These are phyloP conservation scores for Colletotrichum eremochloae DNA, from an alignment of 2,329 filamentous ascomycete genomes.

Conservation along the genomic window DNA sequence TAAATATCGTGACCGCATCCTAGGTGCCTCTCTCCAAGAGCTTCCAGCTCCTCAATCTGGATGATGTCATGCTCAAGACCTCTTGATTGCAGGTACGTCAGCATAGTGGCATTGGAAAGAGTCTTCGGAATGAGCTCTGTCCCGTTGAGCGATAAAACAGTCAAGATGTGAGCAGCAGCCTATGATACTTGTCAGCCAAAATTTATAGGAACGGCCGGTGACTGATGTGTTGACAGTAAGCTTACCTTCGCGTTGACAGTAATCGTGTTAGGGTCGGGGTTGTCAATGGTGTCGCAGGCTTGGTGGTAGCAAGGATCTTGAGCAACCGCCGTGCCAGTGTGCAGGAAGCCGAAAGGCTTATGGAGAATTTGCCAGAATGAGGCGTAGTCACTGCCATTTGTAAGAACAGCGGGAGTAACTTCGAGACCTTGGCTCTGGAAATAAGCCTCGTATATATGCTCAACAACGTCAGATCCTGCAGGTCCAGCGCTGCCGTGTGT, in stretches of 20 bases:
- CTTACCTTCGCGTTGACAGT: slow-evolving; percentile 50
- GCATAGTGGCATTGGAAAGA: slow-evolving; percentile 45
- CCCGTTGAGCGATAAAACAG: slow-evolving; percentile 49
- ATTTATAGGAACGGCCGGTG: fast-evolving
- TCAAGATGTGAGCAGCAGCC: slow-evolving; percentile 52
- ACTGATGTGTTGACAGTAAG: too few species aligned
- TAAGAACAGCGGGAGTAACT: slow-evolving; percentile 47
- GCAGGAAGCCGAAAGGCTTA: slow-evolving; percentile 69
- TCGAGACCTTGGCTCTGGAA: slow-evolving; percentile 51
- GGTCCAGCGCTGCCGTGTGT: slow-evolving; percentile 54
- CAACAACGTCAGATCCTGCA: slow-evolving; percentile 50
- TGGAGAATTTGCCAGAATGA: slow-evolving; percentile 67
- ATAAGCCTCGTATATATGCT: slow-evolving; percentile 52
- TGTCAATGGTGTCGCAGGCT: slow-evolving; percentile 56
- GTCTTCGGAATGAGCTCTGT: slow-evolving; percentile 50
- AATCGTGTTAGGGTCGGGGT: slow-evolving; percentile 54
- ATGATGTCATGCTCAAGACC: slow-evolving; percentile 42
- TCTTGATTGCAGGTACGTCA: slow-evolving; percentile 43
- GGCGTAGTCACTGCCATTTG: slow-evolving; percentile 71
- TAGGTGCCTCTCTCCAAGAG: slow-evolving; percentile 52
- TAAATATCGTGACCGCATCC: slow-evolving; percentile 52
- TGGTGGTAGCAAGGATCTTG: slow-evolving; percentile 52
- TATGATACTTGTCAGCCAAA: background rate
- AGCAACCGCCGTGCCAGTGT: slow-evolving; percentile 70
- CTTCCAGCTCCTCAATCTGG: slow-evolving; percentile 51